Percentiles rank a stretch among this genome's conserved stretches.
phyloP scores from a whole-genome alignment of 2,329 filamentous ascomycete species.

The Blastomyces gilchristii region DNA sequence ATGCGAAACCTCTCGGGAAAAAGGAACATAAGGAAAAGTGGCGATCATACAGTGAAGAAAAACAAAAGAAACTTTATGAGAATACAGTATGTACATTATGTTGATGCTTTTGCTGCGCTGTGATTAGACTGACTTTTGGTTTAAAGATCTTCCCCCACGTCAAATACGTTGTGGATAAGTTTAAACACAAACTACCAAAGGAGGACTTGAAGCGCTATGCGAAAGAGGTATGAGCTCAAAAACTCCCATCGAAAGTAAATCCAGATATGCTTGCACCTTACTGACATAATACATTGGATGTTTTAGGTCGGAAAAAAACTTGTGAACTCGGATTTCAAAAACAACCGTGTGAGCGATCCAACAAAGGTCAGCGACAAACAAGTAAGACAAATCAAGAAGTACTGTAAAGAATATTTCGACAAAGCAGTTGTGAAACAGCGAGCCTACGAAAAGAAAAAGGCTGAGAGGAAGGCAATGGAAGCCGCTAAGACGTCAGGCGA shows the following conservation, averaged over 20 bases:
- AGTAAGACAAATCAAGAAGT: constrained; percentile 69
- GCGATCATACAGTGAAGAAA: constrained; percentile 52
- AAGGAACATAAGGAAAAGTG: constrained; percentile 39
- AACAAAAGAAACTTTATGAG: constrained; percentile 91
- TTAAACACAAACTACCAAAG: constrained; percentile 73
- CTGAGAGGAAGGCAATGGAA: constrained; percentile 33
- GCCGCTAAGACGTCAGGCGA: constrained; percentile 10
- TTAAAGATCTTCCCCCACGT: constrained; percentile 72
- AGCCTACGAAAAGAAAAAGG: constrained; percentile 56
- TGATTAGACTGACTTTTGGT: background rate
- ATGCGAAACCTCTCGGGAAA: constrained; percentile 45
- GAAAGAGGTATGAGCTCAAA: constrained; percentile 44
- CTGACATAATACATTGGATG: constrained; percentile 34
- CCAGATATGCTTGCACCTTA: constrained; percentile 44
- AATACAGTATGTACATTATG: constrained; percentile 60
- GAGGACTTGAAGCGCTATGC: constrained; percentile 59
- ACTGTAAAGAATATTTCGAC: constrained; percentile 76
- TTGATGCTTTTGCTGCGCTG: background rate
- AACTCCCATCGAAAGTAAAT: constrained; percentile 7
- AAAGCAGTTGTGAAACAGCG: constrained; percentile 70
- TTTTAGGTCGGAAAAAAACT: constrained; percentile 67
- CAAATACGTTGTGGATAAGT: constrained; percentile 77
- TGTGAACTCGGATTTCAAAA: constrained; percentile 84
- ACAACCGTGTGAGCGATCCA: constrained; percentile 73
- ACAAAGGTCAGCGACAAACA: constrained; percentile 67